Evolutionary conservation across 139 green algal genomes (phyloP).

Genomic region (Picocystis salinarum): DNA sequence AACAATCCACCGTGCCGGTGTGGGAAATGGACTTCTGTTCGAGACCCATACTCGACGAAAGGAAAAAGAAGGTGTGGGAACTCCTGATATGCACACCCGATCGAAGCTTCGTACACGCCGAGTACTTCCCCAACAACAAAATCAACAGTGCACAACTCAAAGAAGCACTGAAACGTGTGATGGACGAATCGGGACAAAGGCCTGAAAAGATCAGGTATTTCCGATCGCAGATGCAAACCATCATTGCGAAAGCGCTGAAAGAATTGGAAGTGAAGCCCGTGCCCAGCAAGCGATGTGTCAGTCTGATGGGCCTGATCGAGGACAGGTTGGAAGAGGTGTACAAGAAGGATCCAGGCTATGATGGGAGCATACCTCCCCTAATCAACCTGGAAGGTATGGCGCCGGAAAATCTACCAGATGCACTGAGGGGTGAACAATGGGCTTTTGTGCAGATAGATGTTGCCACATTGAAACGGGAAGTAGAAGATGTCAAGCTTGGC

Average conservation of each 20-base stretch:
- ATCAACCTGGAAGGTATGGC: conserved; percentile 61
- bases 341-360: conserved; percentile 59
- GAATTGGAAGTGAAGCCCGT: conserved; percentile 77
- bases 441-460: conserved; percentile 91
- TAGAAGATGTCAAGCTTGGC: conserved; percentile 13
- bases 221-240: conserved; percentile 91
- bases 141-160: conserved; percentile 89
- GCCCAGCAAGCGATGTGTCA: conserved; percentile 76
- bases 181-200: conserved; percentile 35
- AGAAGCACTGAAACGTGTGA: conserved; percentile 42
- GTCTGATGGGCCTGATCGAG: conserved; percentile 69
- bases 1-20: too few relatives aligned
- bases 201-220: conserved; percentile 77
- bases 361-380: conserved; percentile 41
- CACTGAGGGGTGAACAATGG: conserved; percentile 83
- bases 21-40: conserved; percentile 98
- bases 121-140: conserved; percentile 94
- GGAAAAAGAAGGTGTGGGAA: conserved; percentile 97
- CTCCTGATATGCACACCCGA: conserved; percentile 73
- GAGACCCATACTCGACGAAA: conserved; percentile 79
- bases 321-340: conserved; percentile 76
- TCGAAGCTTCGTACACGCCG: conserved; percentile 62
- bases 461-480: conserved; percentile 30
- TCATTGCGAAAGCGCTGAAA: conserved; percentile 75
- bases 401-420: conserved; percentile 72